Evolutionary conservation across 306 rosid species (phyloP), one percentile per base, ranked within the genome.

Genomic region (Acacia crassicarpa): DNA sequence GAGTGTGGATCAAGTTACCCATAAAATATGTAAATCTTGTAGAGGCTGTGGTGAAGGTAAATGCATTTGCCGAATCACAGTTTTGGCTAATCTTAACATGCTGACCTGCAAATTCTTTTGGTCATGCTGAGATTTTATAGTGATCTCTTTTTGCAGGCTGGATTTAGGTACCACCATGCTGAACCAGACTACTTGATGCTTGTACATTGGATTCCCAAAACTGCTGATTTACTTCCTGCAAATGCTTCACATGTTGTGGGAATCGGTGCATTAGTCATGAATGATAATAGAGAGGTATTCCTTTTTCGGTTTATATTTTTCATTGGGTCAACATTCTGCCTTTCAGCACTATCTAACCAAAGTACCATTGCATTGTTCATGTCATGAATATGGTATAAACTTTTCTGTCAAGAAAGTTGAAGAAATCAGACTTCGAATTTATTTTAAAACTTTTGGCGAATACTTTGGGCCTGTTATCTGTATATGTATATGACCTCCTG

Each of bases 191-290:
- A 94, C 87, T 44, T 94, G 83, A 94, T 94, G 97, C 94, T 94
- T 30, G 94, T 90, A 7, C 33, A 35, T 46, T 93, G 97, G 98
- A 81, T 94, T 74, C 87, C 97, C 53, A 81, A 86, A 82, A 83
- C 91, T 68, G 74, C 71, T 9, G 88, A 90, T 74, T 80, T 53
- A 63, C 59, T 92, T 79, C 98, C 98, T 11, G 85, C 83, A 44
- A 94, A 94, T 87, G 98, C 98, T 82, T 92, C 98, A 0, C 98
- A 92, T 80, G 88, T 91, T 5, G 89, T 94, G 0, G 92, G 94
- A 38, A 85, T 94, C 22, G 98, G 94, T 76, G 97, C 93, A 79
- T 94, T 91, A 81, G 94, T 94, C 69, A 69, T 88, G 87, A 94
- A 92, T 78, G 25, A 33, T 77, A 82, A 90, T 0, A 71, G 89